Conservation (phyloP, 805 yeast species). For the Yamadazyma nakazawae region DNA sequence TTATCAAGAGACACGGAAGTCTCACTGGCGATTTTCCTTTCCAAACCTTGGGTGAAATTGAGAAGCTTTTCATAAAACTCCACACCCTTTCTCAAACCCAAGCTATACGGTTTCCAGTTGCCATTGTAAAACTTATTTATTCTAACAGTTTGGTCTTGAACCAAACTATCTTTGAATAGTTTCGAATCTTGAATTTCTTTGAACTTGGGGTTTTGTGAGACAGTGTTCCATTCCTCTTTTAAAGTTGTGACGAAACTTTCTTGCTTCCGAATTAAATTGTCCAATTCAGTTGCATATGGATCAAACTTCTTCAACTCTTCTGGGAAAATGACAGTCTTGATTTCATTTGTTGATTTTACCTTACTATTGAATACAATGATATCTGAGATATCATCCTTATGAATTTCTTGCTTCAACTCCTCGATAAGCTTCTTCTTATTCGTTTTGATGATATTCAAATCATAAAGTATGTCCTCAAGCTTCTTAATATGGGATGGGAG, state of each 20-base stretch:
- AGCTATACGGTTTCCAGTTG: conserved; percentile 54
- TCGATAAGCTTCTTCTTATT: conserved; percentile 61
- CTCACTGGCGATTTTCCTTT: background rate
- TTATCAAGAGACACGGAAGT: background rate
- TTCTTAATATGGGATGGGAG: conserved; percentile 37
- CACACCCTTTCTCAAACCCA: conserved; percentile 60
- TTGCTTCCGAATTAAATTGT: conserved; percentile 66
- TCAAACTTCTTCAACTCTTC: conserved; percentile 75
- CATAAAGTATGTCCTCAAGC: conserved; percentile 57
- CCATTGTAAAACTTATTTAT: conserved; percentile 43
- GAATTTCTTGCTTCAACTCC: conserved; percentile 67
- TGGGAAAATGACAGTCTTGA: conserved; percentile 53
- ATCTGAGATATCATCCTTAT: conserved; percentile 80
- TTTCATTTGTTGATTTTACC: conserved; percentile 54
- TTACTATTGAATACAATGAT: conserved; percentile 62
- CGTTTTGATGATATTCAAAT: conserved; percentile 57
- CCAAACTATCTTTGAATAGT: conserved; percentile 34
- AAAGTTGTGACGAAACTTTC: conserved; percentile 39
- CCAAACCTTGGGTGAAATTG: background rate
- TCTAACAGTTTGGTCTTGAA: conserved; percentile 30
- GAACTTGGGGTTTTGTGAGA: conserved; percentile 26
- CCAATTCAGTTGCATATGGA: conserved; percentile 63
- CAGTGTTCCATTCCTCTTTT: conserved; percentile 26
- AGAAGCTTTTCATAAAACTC: conserved; percentile 58
- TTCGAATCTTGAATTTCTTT: conserved; percentile 43